A percentile compares a stretch with the other conserved stretches of the same genome.
phyloP scores from a whole-genome alignment of 2,329 filamentous ascomycete genomes.

The Colletotrichum graminicola region DNA sequence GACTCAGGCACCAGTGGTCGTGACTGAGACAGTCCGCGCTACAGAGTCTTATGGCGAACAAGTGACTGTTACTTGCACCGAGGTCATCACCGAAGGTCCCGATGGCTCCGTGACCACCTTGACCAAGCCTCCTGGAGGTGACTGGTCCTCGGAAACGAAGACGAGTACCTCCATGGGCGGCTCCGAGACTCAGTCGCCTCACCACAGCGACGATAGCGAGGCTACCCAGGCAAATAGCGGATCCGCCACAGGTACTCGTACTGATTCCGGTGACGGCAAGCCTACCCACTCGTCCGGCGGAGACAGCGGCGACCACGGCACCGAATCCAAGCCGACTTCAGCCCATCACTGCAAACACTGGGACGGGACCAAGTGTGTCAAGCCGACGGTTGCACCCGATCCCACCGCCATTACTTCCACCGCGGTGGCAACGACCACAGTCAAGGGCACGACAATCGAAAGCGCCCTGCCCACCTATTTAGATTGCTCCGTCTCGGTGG shows the following conservation, averaged over 20 bases:
- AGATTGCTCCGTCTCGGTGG: constrained; percentile 48
- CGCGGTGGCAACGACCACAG: not conserved
- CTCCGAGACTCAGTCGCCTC: constrained; percentile 13
- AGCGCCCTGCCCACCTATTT: constrained; percentile 39
- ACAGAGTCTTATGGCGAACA: constrained; percentile 16
- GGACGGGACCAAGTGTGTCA: constrained; percentile 40
- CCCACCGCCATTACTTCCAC: constrained; percentile 5
- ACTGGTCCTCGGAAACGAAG: constrained; percentile 12
- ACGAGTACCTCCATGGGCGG: not conserved
- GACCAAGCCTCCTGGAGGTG: constrained; percentile 10
- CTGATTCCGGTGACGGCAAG: not conserved
- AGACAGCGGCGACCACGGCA: not conserved
- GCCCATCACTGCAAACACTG: constrained; percentile 44
- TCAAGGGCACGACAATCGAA: constrained; percentile 29
- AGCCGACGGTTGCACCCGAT: constrained; percentile 11
- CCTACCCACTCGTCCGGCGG: constrained; percentile 16
- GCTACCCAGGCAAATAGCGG: constrained; percentile 1
- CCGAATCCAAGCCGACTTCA: constrained; percentile 19
- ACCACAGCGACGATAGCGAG: constrained; percentile 15
- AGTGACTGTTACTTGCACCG: constrained; percentile 34
- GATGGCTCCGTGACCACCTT: constrained; percentile 30
- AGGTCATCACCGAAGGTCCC: constrained; percentile 27
- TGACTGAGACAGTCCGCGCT: constrained; percentile 28
- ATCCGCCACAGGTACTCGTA: constrained; percentile 4
- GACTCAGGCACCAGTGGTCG: constrained; percentile 21